Conservation (phyloP, 441 rosid species). For the Rhodomyrtus psidioides region DNA sequence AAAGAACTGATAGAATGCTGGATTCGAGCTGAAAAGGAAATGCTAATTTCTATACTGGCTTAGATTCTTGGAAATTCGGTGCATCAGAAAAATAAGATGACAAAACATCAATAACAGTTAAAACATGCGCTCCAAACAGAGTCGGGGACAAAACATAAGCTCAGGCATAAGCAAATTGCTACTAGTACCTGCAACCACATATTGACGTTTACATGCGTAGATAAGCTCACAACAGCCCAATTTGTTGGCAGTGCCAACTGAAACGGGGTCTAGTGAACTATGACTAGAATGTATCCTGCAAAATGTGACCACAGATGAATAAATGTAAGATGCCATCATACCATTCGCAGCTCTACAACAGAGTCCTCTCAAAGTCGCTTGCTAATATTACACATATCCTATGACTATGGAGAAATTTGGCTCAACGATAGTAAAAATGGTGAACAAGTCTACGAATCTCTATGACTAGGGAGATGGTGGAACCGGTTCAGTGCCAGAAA, state of each 20-base stretch:
- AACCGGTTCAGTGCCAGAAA: slow-evolving; percentile 54
- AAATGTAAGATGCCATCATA: slow-evolving; percentile 3
- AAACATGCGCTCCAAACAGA: background rate
- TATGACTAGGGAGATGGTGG: slow-evolving; percentile 50
- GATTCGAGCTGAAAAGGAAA: background rate
- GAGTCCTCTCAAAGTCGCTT: slow-evolving; percentile 18
- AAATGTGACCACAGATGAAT: background rate
- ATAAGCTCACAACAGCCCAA: background rate
- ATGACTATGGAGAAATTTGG: slow-evolving; percentile 16
- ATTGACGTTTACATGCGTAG: background rate
- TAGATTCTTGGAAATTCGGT: background rate
- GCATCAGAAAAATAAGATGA: background rate
- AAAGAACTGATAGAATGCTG: background rate
- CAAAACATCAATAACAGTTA: background rate
- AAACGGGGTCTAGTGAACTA: background rate
- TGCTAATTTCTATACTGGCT: background rate
- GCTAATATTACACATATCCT: slow-evolving; percentile 13
- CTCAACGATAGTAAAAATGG: slow-evolving; percentile 8
- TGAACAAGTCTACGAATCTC: background rate
- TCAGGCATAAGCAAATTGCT: background rate
- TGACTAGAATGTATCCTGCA: background rate
- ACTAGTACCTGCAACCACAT: background rate
- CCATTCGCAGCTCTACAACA: slow-evolving; percentile 25
- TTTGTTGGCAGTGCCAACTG: background rate
- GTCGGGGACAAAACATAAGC: background rate